phyloP scores from a whole-genome alignment of 768 basidiomycete genomes.

The Serendipita sp. region DNA sequence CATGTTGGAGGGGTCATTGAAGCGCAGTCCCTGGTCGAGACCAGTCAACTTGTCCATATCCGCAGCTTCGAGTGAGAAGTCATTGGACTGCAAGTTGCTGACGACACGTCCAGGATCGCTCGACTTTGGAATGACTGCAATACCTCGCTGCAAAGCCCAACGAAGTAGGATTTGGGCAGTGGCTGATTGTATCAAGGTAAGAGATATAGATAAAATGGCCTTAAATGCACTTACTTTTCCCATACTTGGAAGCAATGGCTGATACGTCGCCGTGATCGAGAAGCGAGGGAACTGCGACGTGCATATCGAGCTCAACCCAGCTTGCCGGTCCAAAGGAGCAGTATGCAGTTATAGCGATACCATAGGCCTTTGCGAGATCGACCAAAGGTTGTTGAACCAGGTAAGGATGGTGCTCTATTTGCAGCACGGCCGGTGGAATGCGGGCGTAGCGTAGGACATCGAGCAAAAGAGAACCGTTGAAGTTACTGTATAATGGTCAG shows the following conservation, averaged over 20 bases:
- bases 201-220: not conserved
- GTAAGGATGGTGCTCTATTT: conserved; percentile 46
- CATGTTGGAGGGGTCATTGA: conserved; percentile 53
- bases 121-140: conserved; percentile 65
- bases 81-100: conserved; percentile 36
- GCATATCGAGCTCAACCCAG: conserved; percentile 44
- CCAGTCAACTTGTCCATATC: conserved; percentile 41
- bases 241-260: conserved; percentile 30
- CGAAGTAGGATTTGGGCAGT: conserved; percentile 56
- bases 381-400: conserved; percentile 34
- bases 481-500: conserved; percentile 36
- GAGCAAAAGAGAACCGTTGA: conserved; percentile 49
- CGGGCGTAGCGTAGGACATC: conserved; percentile 70
- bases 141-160: conserved; percentile 61
- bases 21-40: conserved; percentile 48
- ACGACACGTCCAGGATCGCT: conserved; percentile 28
- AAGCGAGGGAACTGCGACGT: conserved; percentile 17
- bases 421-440: conserved; percentile 38
- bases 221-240: conserved; percentile 31
- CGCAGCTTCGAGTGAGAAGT: conserved; percentile 35
- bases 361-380: conserved; percentile 26
- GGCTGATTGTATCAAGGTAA: conserved; percentile 14
- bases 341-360: conserved; percentile 39
- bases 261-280: conserved; percentile 32
- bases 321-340: conserved; percentile 38